These are phyloP conservation scores for Starmerella potacharoeniae DNA, from an alignment of 805 yeast species.

Conservation along the genomic window DNA sequence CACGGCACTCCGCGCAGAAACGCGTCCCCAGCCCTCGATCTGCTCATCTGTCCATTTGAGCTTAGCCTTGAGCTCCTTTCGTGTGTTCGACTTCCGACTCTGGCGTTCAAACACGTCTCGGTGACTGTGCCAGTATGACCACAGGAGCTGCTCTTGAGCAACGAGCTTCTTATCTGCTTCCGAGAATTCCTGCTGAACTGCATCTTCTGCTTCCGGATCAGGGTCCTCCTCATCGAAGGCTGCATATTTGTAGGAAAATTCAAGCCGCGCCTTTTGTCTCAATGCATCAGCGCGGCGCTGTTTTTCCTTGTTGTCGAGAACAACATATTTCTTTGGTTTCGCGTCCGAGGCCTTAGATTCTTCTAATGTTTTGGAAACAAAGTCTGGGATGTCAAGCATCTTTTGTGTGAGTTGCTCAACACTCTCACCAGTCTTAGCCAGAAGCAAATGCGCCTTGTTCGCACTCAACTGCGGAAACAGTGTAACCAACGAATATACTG, in stretches of 20 bases:
- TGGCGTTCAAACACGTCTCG: slow-evolving; percentile 39
- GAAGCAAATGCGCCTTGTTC: slow-evolving; percentile 38
- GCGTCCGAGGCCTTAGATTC: background rate
- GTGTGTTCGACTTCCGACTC: slow-evolving; percentile 39
- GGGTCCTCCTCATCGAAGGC: slow-evolving; percentile 23
- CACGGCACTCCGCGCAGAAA: slow-evolving; percentile 21
- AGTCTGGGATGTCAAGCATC: slow-evolving; percentile 51
- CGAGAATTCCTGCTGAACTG: slow-evolving; percentile 31
- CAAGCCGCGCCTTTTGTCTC: slow-evolving; percentile 12
- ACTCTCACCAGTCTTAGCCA: slow-evolving; percentile 33
- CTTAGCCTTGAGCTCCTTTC: slow-evolving; percentile 41
- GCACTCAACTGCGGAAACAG: slow-evolving; percentile 55
- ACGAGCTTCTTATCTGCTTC: slow-evolving; percentile 41
- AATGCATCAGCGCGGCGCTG: slow-evolving; percentile 13
- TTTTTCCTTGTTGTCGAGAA: slow-evolving; percentile 20
- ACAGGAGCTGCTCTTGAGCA: slow-evolving; percentile 22
- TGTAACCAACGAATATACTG: slow-evolving; percentile 4
- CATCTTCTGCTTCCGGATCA: slow-evolving; percentile 64
- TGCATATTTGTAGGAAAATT: slow-evolving; percentile 41
- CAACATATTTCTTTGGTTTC: slow-evolving; percentile 24
- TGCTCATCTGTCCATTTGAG: slow-evolving; percentile 79
- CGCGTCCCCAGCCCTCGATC: slow-evolving; percentile 84
- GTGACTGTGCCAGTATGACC: slow-evolving; percentile 29
- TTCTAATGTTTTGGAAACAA: slow-evolving; percentile 29
- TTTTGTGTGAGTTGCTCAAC: slow-evolving; percentile 48